phyloP scores from a whole-genome alignment of 352 stramenopile genomes.

The Globisporangium recalcitrans region DNA sequence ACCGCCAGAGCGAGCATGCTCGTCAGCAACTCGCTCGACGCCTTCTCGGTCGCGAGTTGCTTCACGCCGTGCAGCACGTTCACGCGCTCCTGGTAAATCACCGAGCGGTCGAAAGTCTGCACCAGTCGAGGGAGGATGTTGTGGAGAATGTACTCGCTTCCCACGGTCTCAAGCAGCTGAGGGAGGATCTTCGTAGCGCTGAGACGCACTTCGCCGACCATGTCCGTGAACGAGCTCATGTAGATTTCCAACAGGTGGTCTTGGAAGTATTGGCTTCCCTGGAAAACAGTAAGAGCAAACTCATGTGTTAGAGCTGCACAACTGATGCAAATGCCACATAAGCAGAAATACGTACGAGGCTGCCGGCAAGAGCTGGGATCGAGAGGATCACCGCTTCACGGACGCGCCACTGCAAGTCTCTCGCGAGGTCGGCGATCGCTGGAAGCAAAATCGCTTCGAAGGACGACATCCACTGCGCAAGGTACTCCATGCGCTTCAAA shows the following conservation, averaged over 20 bases:
- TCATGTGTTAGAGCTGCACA: background rate
- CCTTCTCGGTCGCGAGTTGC: conserved; percentile 71
- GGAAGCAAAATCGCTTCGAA: conserved; percentile 74
- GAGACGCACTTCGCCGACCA: conserved; percentile 93
- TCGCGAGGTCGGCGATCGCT: conserved; percentile 89
- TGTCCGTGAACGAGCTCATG: conserved; percentile 89
- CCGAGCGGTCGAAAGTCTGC: conserved; percentile 82
- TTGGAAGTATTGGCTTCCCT: conserved; percentile 77
- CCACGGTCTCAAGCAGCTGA: conserved; percentile 67
- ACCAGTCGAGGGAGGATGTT: conserved; percentile 72
- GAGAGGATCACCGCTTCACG: conserved; percentile 89
- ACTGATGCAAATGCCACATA: background rate
- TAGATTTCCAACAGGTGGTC: conserved; percentile 87
- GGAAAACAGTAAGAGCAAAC: conserved; percentile 5
- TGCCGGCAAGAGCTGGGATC: conserved; percentile 88
- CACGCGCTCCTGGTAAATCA: conserved; percentile 84
- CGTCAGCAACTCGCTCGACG: conserved; percentile 56
- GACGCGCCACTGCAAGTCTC: conserved; percentile 92
- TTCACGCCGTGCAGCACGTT: conserved; percentile 77
- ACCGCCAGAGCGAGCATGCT: conserved; percentile 67
- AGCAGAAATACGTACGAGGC: conserved; percentile 50
- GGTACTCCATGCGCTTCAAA: conserved; percentile 89
- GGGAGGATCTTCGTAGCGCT: conserved; percentile 86
- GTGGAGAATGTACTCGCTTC: conserved; percentile 80
- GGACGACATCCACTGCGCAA: conserved; percentile 88